Evolutionary conservation across 2,329 filamentous ascomycete species (phyloP).

Genomic region (Exophiala aquamarina): DNA sequence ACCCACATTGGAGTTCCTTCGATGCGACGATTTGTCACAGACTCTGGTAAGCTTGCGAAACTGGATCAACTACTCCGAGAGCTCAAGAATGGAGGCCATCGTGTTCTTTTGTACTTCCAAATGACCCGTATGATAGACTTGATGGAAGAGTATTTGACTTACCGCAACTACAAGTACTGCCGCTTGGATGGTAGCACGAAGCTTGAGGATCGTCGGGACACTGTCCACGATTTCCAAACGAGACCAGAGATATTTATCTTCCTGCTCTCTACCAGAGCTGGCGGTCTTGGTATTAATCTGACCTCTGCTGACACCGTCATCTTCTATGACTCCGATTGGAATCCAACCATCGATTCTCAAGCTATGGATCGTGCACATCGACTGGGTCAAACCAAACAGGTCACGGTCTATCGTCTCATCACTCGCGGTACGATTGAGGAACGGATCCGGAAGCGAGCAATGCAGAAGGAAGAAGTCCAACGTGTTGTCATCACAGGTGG

Average conservation of each 20-base stretch:
- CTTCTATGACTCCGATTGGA: conserved; percentile 99
- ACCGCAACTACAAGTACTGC: conserved; percentile 98
- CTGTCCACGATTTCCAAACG: conserved; percentile 94
- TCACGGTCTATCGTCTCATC: conserved; percentile 96
- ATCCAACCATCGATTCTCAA: conserved; percentile 96
- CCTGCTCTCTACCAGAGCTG: conserved; percentile 89
- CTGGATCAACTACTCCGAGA: conserved; percentile 83
- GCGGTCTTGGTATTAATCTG: conserved; percentile 96
- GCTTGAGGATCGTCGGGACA: conserved; percentile 93
- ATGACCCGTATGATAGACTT: conserved; percentile 99
- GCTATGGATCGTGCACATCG: conserved; percentile 99
- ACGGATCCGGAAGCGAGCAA: conserved; percentile 90
- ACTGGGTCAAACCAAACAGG: conserved; percentile 91
- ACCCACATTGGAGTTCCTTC: conserved; percentile 91
- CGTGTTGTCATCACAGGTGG: conserved; percentile 94
- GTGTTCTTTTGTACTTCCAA: conserved; percentile 97
- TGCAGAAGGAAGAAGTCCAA: conserved; percentile 98
- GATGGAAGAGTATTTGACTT: conserved; percentile 98
- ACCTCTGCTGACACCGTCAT: conserved; percentile 97
- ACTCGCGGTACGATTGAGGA: conserved; percentile 97
- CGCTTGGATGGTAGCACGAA: conserved; percentile 96
- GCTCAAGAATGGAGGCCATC: conserved; percentile 88
- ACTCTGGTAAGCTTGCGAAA: conserved; percentile 92
- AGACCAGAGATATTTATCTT: conserved; percentile 96
- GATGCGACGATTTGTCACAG: conserved; percentile 96